Conservation (phyloP, 345 rosid species). For the Excoecaria cochinchinensis region DNA sequence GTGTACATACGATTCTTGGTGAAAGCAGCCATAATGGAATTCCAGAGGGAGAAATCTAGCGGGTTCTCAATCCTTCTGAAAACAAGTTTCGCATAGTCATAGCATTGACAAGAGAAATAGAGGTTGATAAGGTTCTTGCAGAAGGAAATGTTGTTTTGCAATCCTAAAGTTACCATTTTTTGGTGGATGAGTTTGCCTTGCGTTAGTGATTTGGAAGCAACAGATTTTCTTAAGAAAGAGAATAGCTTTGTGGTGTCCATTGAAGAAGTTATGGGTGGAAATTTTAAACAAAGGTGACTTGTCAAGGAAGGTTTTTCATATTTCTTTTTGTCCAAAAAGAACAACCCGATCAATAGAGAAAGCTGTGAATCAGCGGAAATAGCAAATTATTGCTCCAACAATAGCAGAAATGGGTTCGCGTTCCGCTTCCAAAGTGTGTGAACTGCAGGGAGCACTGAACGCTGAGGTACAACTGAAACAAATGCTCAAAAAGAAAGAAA, state of each 20-base stretch:
- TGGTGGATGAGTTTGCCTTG: conserved; percentile 57
- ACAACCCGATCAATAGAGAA: too few species aligned
- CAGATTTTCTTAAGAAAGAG: conserved; percentile 38
- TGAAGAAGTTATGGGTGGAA: too few species aligned
- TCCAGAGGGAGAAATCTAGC: conserved; percentile 57
- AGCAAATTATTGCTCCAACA: too few species aligned
- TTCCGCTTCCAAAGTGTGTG: too few species aligned
- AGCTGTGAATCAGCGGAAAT: too few species aligned
- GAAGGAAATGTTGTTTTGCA: conserved; percentile 40
- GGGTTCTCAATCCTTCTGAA: conserved; percentile 33
- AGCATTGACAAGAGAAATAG: conserved; percentile 50
- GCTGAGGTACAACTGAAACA: too few species aligned
- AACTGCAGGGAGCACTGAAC: too few species aligned
- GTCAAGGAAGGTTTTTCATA: too few species aligned
- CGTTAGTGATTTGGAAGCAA: conserved; percentile 28
- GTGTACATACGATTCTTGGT: conserved; percentile 48
- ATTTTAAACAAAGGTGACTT: too few species aligned
- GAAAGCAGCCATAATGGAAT: conserved; percentile 54
- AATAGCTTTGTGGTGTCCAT: conserved; percentile 15
- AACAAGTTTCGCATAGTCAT: conserved; percentile 44
- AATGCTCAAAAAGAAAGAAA: too few species aligned
- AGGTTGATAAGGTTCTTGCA: conserved; percentile 54
- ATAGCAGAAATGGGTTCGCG: too few species aligned
- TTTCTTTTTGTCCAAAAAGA: too few species aligned
- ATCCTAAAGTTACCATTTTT: conserved; percentile 45